Percentiles rank a stretch among this genome's conserved stretches.
Conservation (phyloP, 1,284 basidiomycete species). For the Tilletia indica region DNA sequence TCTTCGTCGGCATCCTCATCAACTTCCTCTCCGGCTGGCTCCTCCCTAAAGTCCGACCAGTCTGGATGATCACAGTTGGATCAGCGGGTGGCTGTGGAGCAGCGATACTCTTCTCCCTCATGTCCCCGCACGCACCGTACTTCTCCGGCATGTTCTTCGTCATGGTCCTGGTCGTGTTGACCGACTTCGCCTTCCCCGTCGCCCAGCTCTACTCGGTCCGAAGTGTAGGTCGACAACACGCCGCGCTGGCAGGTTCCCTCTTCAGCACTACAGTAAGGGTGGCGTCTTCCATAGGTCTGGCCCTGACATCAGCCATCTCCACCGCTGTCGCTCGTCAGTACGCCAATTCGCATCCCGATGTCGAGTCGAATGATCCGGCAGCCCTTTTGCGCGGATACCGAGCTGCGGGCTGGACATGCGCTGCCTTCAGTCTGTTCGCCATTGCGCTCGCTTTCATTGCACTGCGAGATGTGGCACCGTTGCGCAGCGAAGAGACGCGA, state of each 20-base stretch:
- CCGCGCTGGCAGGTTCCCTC: constrained; percentile 44
- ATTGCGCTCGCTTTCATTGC: constrained; percentile 30
- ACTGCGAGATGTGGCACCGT: constrained; percentile 32
- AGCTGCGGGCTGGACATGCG: constrained; percentile 43
- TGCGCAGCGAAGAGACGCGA: neutral
- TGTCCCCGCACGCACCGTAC: constrained; percentile 66
- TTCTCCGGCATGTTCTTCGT: constrained; percentile 81
- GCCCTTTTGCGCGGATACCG: constrained; percentile 38
- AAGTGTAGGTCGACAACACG: constrained; percentile 34
- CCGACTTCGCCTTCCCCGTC: constrained; percentile 43
- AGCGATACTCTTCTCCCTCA: constrained; percentile 68
- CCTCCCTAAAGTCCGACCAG: constrained; percentile 40
- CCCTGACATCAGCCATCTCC: constrained; percentile 41
- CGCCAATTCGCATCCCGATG: neutral
- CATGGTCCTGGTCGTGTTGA: constrained; percentile 61
- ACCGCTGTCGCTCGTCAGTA: constrained; percentile 26
- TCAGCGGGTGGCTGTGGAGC: constrained; percentile 65
- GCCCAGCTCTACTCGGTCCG: constrained; percentile 38
- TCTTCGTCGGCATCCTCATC: constrained; percentile 47
- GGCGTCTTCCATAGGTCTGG: constrained; percentile 47
- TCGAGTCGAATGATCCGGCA: constrained; percentile 6
- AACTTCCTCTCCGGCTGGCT: constrained; percentile 47
- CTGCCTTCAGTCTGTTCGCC: constrained; percentile 30
- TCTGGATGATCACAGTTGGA: constrained; percentile 46
- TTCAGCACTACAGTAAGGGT: constrained; percentile 47